Percentiles rank a stretch among this genome's conserved stretches.
phyloP scores from a whole-genome alignment of 306 rosid species.

The Cyamopsis tetragonoloba region DNA sequence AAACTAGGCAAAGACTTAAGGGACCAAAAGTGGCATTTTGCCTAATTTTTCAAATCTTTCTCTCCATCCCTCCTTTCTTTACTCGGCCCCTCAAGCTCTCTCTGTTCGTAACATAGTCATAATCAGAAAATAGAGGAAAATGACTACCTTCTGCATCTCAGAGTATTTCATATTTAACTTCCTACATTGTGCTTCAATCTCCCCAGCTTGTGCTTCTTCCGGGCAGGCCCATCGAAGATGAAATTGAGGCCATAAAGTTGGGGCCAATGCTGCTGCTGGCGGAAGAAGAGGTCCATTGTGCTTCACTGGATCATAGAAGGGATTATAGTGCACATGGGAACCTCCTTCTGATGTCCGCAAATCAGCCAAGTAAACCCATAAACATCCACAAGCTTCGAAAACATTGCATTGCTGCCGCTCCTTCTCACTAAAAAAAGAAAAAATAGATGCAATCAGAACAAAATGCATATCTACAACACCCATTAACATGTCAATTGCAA shows the following conservation, averaged over 20 bases:
- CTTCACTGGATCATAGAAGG: constrained; percentile 69
- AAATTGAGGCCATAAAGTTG: constrained; percentile 91
- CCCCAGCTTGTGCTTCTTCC: constrained; percentile 75
- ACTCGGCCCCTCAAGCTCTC: no score
- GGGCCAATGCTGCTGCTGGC: constrained; percentile 97
- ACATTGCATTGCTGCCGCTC: constrained; percentile 75
- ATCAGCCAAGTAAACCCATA: constrained; percentile 85
- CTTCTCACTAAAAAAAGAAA: constrained; percentile 56
- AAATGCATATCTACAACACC: neutral
- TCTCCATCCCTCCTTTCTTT: no score
- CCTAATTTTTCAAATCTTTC: no score
- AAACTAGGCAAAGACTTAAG: no score
- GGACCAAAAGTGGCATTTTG: no score
- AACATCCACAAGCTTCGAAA: constrained; percentile 83
- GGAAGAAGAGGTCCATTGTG: constrained; percentile 60
- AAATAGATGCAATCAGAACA: constrained; percentile 29
- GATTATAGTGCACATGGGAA: constrained; percentile 77
- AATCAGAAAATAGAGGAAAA: constrained; percentile 17
- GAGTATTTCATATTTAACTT: constrained; percentile 51
- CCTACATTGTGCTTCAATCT: constrained; percentile 66
- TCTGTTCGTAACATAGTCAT: no score
- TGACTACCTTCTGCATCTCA: constrained; percentile 72
- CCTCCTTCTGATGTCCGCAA: constrained; percentile 59
- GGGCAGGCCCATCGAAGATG: constrained; percentile 97
- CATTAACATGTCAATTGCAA: neutral